Evolutionary conservation across 2,329 filamentous ascomycete species (phyloP).

Genomic region (Metarhizium sp.): DNA sequence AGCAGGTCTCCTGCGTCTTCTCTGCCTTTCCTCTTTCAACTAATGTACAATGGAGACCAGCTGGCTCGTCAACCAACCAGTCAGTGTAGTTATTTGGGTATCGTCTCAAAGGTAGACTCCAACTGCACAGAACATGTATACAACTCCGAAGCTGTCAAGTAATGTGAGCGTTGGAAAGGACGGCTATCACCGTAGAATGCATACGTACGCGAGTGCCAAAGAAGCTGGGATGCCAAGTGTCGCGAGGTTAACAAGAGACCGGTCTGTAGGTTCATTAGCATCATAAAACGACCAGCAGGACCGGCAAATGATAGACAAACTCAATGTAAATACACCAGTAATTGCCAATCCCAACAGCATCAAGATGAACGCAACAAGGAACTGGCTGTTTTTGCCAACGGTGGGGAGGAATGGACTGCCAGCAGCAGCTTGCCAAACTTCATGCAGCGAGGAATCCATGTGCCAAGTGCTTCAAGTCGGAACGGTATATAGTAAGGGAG

Average conservation of each 20-base stretch:
- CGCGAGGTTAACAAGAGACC: slow-evolving; percentile 67
- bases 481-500: background rate
- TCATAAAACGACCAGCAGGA: background rate
- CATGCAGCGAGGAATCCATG: slow-evolving; percentile 75
- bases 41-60: slow-evolving; percentile 26
- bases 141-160: slow-evolving; percentile 69
- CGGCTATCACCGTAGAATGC: background rate
- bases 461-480: slow-evolving; percentile 20
- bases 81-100: slow-evolving; percentile 23
- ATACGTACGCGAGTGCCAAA: slow-evolving; percentile 74
- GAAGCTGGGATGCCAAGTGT: slow-evolving; percentile 80
- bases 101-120: slow-evolving; percentile 90
- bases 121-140: slow-evolving; percentile 98
- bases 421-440: slow-evolving; percentile 90
- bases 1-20: slow-evolving; percentile 17
- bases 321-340: slow-evolving; percentile 84
- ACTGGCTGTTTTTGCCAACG: slow-evolving; percentile 75
- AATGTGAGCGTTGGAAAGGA: background rate
- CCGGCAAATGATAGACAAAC: slow-evolving; percentile 39
- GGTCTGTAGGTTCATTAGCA: slow-evolving; percentile 47
- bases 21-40: slow-evolving; percentile 19
- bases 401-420: slow-evolving; percentile 74
- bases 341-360: slow-evolving; percentile 63
- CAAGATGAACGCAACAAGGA: slow-evolving; percentile 69
- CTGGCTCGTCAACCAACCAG: slow-evolving; percentile 8